Evolutionary conservation across 2,329 filamentous ascomycete species (phyloP).

Genomic region (Tolypocladium tropicale): DNA sequence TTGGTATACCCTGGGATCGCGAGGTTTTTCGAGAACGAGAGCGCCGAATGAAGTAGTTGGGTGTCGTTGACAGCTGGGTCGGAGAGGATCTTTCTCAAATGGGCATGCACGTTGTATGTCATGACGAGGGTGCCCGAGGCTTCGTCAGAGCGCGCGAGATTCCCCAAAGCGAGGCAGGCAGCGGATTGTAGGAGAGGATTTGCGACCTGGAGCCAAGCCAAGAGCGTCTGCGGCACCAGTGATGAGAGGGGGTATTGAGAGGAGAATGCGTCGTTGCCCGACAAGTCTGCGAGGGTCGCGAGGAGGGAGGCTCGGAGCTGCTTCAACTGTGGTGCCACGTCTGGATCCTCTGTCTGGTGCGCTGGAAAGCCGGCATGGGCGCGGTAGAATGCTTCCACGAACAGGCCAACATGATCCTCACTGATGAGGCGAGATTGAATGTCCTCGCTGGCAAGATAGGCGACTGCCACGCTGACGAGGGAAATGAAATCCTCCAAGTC

Average conservation of each 20-base stretch:
- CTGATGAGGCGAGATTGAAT: constrained; percentile 40
- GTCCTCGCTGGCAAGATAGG: constrained; percentile 43
- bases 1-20: constrained; percentile 49
- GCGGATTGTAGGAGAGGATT: constrained; percentile 40
- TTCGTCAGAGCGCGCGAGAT: constrained; percentile 49
- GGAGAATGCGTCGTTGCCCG: constrained; percentile 37
- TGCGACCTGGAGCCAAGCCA: constrained; percentile 33
- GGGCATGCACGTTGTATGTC: constrained; percentile 26
- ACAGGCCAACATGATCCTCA: constrained; percentile 25
- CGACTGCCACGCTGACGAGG: constrained; percentile 39
- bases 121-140: constrained; percentile 40
- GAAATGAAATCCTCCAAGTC: constrained; percentile 46
- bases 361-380: constrained; percentile 32
- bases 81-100: constrained; percentile 35
- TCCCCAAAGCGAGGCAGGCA: constrained; percentile 51
- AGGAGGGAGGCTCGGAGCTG: constrained; percentile 40
- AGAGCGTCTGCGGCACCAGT: constrained; percentile 29
- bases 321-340: constrained; percentile 32
- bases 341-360: constrained; percentile 32
- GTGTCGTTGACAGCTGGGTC: constrained; percentile 28
- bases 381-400: constrained; percentile 38
- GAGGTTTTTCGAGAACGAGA: constrained; percentile 56
- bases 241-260: constrained; percentile 30
- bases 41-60: constrained; percentile 44
- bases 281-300: constrained; percentile 40